A percentile compares a stretch with the other conserved stretches of the same genome.
phyloP scores from a whole-genome alignment of 768 basidiomycete genomes.

The Kwoniella bestiolae region DNA sequence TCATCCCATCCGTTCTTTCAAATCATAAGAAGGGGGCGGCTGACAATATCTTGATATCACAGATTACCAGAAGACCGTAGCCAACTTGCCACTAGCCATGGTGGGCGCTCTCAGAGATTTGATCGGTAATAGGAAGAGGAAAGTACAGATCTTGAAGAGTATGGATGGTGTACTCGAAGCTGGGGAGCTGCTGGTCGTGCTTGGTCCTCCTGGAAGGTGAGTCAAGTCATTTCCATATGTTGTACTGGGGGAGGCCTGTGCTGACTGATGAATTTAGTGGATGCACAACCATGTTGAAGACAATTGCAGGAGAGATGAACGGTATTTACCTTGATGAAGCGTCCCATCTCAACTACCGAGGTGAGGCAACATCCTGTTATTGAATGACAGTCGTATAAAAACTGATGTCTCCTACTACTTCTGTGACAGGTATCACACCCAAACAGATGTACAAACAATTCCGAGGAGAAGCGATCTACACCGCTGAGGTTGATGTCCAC shows the following conservation, averaged over 20 bases:
- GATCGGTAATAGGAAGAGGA: slow-evolving; percentile 44
- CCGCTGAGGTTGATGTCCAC: slow-evolving; percentile 58
- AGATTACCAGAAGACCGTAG: slow-evolving; percentile 61
- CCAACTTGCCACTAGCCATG: slow-evolving; percentile 52
- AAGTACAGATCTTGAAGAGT: slow-evolving; percentile 64
- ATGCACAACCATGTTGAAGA: slow-evolving; percentile 63
- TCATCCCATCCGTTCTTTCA: background rate
- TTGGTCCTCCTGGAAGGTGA: slow-evolving; percentile 59
- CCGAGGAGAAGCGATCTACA: slow-evolving; percentile 59
- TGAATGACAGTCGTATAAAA: background rate
- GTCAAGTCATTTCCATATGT: background rate
- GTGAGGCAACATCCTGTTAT: slow-evolving; percentile 23
- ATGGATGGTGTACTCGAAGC: slow-evolving; percentile 71
- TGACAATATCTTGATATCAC: background rate
- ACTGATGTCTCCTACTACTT: background rate
- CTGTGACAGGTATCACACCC: slow-evolving; percentile 56
- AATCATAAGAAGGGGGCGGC: background rate
- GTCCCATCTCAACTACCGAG: slow-evolving; percentile 53
- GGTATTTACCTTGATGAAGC: slow-evolving; percentile 51
- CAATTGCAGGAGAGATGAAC: slow-evolving; percentile 59
- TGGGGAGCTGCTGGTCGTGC: slow-evolving; percentile 74
- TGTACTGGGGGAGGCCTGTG: background rate
- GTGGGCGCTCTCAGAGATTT: slow-evolving; percentile 31
- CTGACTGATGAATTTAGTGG: slow-evolving; percentile 39
- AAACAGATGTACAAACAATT: slow-evolving; percentile 62